Conservation (phyloP, 1,139 yeast genomes). For the Candida anutae region DNA sequence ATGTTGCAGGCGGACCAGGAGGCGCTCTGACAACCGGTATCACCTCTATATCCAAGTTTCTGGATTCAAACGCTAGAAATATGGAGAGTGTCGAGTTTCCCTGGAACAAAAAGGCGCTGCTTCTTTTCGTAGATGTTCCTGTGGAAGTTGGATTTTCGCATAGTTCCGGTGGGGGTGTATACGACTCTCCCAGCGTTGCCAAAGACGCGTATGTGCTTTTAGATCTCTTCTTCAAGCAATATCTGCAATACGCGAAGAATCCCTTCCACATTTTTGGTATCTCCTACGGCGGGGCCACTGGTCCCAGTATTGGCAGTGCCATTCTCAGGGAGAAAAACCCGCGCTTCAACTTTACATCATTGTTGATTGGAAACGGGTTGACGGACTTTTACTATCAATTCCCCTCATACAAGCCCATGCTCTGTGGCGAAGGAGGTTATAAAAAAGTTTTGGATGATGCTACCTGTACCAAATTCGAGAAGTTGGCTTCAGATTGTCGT, state of each 20-base stretch:
- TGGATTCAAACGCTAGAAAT: conserved; percentile 27
- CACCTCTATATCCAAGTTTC: conserved; percentile 42
- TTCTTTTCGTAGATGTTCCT: conserved; percentile 42
- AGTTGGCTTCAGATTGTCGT: too few species aligned
- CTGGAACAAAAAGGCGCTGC: conserved; percentile 40
- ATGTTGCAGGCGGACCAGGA: conserved; percentile 43
- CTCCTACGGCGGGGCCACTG: too few species aligned
- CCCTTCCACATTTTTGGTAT: conserved; percentile 11
- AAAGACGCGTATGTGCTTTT: too few species aligned
- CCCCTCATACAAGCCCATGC: conserved; percentile 56
- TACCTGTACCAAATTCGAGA: conserved; percentile 5
- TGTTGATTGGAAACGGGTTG: conserved; percentile 74
- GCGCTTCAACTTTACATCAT: conserved; percentile 56
- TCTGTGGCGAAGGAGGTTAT: too few species aligned
- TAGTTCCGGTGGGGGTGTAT: too few species aligned
- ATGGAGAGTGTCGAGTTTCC: conserved; percentile 32
- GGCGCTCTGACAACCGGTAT: conserved; percentile 38
- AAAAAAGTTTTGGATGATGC: conserved; percentile 54
- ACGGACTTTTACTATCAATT: conserved; percentile 67
- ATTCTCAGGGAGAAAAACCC: conserved; percentile 55
- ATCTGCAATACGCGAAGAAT: conserved; percentile 9
- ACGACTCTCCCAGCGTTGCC: too few species aligned
- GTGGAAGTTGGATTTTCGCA: conserved; percentile 27
- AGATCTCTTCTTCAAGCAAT: conserved; percentile 13
- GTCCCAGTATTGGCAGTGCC: too few species aligned